phyloP scores from a whole-genome alignment of 805 yeast genomes.

The Schizosaccharomyces pombe region DNA sequence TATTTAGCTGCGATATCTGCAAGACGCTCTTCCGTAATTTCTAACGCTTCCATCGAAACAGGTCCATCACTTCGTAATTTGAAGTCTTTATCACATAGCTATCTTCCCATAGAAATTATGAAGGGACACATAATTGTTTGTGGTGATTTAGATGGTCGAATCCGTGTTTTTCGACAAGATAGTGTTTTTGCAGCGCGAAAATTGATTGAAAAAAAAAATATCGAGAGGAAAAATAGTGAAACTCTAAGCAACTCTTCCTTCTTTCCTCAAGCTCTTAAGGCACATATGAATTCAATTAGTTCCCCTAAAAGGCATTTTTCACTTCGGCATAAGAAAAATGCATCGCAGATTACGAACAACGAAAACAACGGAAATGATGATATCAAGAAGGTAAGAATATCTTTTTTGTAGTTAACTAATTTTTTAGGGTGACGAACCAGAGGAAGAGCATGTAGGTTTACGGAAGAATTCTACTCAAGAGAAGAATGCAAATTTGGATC shows the following conservation, averaged over 20 bases:
- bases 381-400: no score
- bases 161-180: slow-evolving; percentile 63
- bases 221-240: not conserved
- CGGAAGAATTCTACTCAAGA: not conserved
- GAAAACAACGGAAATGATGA: no score
- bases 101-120: slow-evolving; percentile 8
- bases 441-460: not conserved
- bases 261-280: not conserved
- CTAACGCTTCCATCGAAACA: not conserved
- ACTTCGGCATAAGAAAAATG: no score
- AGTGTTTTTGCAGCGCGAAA: slow-evolving; percentile 20
- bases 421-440: not conserved
- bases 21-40: slow-evolving; percentile 5
- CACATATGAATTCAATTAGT: not conserved
- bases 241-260: not conserved
- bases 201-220: not conserved
- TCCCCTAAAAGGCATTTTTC: no score
- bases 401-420: not conserved
- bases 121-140: slow-evolving; percentile 37
- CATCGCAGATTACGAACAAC: no score
- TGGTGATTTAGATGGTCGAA: slow-evolving; percentile 48
- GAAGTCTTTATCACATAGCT: slow-evolving; percentile 5
- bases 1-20: slow-evolving; percentile 28
- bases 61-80: not conserved
- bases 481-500: slow-evolving; percentile 9